Evolutionary conservation across 148 eudicot genomes (phyloP), one percentile per base, ranked within the genome.

Genomic region (Persicaria tinctoria): DNA sequence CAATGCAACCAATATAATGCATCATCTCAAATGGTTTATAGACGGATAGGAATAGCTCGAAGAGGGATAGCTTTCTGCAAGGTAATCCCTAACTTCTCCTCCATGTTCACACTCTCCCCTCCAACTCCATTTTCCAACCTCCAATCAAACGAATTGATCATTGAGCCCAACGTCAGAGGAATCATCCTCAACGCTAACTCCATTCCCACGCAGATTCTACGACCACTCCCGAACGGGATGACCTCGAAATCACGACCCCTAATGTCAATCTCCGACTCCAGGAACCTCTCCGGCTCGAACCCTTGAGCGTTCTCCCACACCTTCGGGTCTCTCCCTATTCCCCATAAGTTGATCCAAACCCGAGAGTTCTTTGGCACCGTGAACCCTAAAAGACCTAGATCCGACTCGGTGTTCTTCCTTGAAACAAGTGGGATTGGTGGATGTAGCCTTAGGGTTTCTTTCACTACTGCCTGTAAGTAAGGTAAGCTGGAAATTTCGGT

Each of bases 231-330:
- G 44, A 62, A 62, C 41, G 68, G 68, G 10, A 62, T 62, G 16
- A 62, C 68, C 68, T 62, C 68, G 6, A 62, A 62, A 20, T 62
- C 46, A 6, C 72, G 51, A 3, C 86, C 86, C 17, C 51, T 79
- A 0, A 84, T 80, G 70, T 81, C 84, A 13, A 84, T 17, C n/a
- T 76, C 62, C 8, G 73, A 72, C 7, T 77, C 84, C 79, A 79
- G 13, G 46, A 81, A 84, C 55, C 87, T 81, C 66, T 84, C 84
- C 0, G 87, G 87, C 46, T 77, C 73, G 55, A 84, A 84, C 47
- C n/a, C 60, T 41, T 81, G 53, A 44, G 82, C 78, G 49, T 66
- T 56, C 0, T 63, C 75, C 80, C 84, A 84, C 20, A 74, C 48
- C 6, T 70, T 46, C 1, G 78, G 75, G 51, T 84, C 87, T 62